Evolutionary conservation across 192 early-diverging fungal species (phyloP), one percentile per base, ranked within the genome.

Genomic region (Coemansia sp.): DNA sequence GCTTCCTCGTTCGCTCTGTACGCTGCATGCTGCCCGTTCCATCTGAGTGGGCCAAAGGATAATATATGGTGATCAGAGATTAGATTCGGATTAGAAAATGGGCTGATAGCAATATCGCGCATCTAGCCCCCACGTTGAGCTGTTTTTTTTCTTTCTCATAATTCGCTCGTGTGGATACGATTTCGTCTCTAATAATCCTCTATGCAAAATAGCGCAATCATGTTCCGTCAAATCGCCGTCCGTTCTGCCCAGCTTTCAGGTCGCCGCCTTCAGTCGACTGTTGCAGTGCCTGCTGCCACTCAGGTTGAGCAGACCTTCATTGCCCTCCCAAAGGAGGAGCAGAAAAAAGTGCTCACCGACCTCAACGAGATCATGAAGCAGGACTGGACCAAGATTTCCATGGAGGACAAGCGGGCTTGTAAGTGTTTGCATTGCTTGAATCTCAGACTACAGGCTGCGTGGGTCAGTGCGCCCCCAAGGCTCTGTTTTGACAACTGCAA

Each of bases 361-460:
- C 86, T 99, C 28, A 85, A 85, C 65, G 91, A 91, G 76, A 85
- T 84, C 66, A 93, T 97, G 87, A 95, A 95, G 86, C 91, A 86
- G 48, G 94, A 99, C 86, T 99, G 97, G 97, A 92, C 92, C 85
- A 86, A 87, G 67, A 78, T 99, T 67, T 81, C 95, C 53, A 66
- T 91, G 71, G 95, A 97, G 58, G 88, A 99, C 84, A 99, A 99
- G 91, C 90, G 92, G 73, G 93, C 97, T 69, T 36, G 80, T 83
- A 83, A 83, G 80, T 77, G 37, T 33, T 28, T 13, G 7, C 51
- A 31, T 28, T 26, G 51, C 51, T 53, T 35, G 90, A 64, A 53
- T 53, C 51, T 53, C 51, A 9, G 33, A 63, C 20, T 7, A n/a
- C 8, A 24, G 21, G 20, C 10, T 64, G 57, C 67, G 1, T 31